phyloP scores from a whole-genome alignment of 306 rosid species.

The Vigna trinervia region DNA sequence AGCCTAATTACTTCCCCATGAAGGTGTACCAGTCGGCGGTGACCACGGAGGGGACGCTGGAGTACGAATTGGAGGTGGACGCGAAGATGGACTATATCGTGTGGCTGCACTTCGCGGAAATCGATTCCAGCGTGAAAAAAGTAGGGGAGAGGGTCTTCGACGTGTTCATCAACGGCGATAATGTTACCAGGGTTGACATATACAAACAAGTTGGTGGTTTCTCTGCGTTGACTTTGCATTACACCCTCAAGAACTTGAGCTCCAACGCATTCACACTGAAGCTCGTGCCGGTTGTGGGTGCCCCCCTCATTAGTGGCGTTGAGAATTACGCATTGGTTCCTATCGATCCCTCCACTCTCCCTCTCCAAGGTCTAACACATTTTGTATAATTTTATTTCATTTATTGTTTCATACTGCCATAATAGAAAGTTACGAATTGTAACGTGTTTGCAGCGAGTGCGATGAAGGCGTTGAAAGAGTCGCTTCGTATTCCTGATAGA shows the following conservation, averaged over 20 bases:
- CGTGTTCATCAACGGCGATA: constrained; percentile 62
- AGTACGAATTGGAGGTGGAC: constrained; percentile 74
- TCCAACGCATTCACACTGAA: constrained; percentile 53
- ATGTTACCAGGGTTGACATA: constrained; percentile 69
- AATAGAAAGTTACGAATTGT: not conserved
- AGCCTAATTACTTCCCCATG: constrained; percentile 79
- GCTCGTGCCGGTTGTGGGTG: constrained; percentile 66
- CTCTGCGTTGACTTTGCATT: constrained; percentile 65
- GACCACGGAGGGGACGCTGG: constrained; percentile 49
- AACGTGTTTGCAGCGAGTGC: constrained; percentile 64
- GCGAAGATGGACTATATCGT: constrained; percentile 89
- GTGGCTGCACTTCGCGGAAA: constrained; percentile 93
- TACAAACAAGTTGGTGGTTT: constrained; percentile 73
- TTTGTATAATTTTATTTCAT: not conserved
- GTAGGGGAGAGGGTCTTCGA: constrained; percentile 84
- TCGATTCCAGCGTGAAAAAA: constrained; percentile 71
- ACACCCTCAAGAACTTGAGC: constrained; percentile 73
- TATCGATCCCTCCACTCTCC: constrained; percentile 72
- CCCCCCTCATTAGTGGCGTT: constrained; percentile 71
- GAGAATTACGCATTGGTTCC: constrained; percentile 93
- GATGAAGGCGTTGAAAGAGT: constrained; percentile 88
- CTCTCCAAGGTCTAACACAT: constrained; percentile 72
- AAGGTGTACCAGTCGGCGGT: constrained; percentile 78
- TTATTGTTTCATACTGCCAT: not conserved
- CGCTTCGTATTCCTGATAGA: constrained; percentile 85